These are phyloP conservation scores for Zalaria obscura DNA, from an alignment of 2,329 filamentous ascomycete genomes.

Conservation along the genomic window DNA sequence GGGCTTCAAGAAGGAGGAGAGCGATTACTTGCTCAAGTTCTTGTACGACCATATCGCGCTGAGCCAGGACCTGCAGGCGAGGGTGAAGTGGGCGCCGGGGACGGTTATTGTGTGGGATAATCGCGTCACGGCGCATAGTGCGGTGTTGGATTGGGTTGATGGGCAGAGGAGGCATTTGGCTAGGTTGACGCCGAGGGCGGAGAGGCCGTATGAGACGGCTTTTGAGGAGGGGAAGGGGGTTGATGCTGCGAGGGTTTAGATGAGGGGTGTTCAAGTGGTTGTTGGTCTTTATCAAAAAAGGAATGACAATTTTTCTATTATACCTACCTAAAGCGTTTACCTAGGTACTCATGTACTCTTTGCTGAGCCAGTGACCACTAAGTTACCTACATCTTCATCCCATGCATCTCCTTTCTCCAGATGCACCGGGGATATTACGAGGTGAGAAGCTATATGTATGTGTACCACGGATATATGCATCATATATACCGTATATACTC, in stretches of 20 bases:
- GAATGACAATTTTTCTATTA: no score
- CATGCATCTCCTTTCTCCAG: no score
- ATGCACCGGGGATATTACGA: no score
- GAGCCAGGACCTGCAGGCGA: conserved; percentile 57
- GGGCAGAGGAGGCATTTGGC: conserved; percentile 68
- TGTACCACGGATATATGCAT: no score
- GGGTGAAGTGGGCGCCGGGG: conserved; percentile 64
- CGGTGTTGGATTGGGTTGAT: conserved; percentile 67
- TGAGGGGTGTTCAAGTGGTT: no score
- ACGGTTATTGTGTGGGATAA: conserved; percentile 85
- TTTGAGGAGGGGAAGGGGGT: conserved; percentile 19
- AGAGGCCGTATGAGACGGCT: conserved; percentile 56
- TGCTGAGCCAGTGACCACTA: no score
- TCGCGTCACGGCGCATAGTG: conserved; percentile 61
- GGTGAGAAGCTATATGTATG: no score
- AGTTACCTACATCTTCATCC: no score
- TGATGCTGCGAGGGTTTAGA: background rate
- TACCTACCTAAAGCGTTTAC: no score
- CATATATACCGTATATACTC: no score
- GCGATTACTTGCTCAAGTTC: conserved; percentile 62
- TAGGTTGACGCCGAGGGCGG: conserved; percentile 70
- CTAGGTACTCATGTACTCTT: no score
- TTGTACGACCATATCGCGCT: conserved; percentile 61
- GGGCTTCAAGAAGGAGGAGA: conserved; percentile 77
- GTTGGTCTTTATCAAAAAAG: no score